phyloP scores from a whole-genome alignment of 495 filamentous ascomycete genomes.

The Podospora sp. region DNA sequence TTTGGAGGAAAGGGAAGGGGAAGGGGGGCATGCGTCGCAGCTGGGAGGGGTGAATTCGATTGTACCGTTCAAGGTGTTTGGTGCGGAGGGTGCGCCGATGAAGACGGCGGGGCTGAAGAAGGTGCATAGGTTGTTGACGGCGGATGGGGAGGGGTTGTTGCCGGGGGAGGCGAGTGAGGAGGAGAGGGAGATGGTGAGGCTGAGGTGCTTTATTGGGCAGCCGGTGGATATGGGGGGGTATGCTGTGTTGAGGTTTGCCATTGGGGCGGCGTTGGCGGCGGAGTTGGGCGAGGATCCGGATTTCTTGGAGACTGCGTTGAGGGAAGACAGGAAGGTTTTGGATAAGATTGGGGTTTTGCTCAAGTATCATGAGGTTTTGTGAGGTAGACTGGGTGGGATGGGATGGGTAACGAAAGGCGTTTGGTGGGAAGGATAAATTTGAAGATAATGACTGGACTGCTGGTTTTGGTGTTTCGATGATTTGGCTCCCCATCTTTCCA shows the following conservation, averaged over 20 bases:
- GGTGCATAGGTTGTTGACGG: conserved; percentile 3
- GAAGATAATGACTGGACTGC: background rate
- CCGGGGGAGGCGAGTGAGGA: conserved; percentile 1
- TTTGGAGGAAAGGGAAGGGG: background rate
- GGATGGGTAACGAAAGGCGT: background rate
- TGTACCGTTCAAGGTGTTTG: background rate
- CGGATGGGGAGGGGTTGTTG: background rate
- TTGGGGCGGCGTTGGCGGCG: conserved; percentile 8
- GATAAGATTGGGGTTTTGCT: conserved; percentile 11
- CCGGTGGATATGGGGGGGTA: conserved; percentile 5
- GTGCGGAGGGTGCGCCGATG: background rate
- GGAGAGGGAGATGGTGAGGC: background rate
- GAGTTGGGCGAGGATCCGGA: conserved; percentile 7
- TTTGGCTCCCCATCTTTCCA: no score
- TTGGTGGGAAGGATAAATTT: background rate
- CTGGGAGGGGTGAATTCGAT: conserved; percentile 9
- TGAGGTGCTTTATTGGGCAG: conserved; percentile 13
- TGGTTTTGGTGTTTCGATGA: background rate
- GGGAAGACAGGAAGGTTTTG: conserved; percentile 5
- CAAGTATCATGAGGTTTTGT: conserved; percentile 13
- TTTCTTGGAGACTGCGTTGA: background rate
- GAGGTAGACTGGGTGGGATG: background rate
- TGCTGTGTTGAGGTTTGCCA: conserved; percentile 2
- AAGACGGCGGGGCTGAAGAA: conserved; percentile 4
- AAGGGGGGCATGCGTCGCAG: background rate